Conservation (phyloP, 1,284 basidiomycete genomes). For the Leucoagaricus sp. region DNA sequence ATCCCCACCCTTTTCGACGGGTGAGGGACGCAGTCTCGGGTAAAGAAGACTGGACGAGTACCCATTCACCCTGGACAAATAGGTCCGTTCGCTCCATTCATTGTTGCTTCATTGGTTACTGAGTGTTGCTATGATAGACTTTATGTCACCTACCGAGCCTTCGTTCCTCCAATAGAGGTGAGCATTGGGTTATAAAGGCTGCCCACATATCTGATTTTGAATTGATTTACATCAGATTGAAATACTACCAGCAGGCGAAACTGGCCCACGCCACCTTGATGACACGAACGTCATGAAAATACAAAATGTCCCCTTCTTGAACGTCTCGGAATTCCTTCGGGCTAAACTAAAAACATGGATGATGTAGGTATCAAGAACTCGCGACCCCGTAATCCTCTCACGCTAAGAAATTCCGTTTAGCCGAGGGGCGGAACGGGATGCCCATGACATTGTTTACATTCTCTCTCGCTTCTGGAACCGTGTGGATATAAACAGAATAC, state of each 20-base stretch:
- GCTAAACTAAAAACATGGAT: conserved; percentile 78
- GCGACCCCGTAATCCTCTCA: conserved; percentile 19
- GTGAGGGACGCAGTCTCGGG: conserved; percentile 51
- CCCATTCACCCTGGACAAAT: conserved; percentile 53
- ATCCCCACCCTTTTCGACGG: conserved; percentile 51
- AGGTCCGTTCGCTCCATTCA: conserved; percentile 32
- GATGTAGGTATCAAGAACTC: conserved; percentile 50
- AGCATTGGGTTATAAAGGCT: conserved; percentile 18
- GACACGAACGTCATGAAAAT: conserved; percentile 61
- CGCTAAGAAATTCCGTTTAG: conserved; percentile 35
- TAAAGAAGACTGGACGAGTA: conserved; percentile 44
- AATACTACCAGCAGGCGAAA: conserved; percentile 77
- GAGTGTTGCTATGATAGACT: conserved; percentile 36
- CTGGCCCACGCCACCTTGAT: conserved; percentile 73
- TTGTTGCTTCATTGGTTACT: conserved; percentile 6
- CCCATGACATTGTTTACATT: conserved; percentile 68
- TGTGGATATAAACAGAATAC: conserved; percentile 78
- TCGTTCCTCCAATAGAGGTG: conserved; percentile 42
- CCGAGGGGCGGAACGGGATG: conserved; percentile 66
- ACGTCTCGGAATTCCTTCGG: conserved; percentile 76
- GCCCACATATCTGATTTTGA: conserved; percentile 6
- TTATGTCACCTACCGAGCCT: conserved; percentile 55
- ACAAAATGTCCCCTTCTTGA: conserved; percentile 71
- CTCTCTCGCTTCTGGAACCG: conserved; percentile 73
- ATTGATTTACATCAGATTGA: conserved; percentile 57